Base-by-base conservation (phyloP, 139 green algal species). In the Axilococcus clingmanii region DNA sequence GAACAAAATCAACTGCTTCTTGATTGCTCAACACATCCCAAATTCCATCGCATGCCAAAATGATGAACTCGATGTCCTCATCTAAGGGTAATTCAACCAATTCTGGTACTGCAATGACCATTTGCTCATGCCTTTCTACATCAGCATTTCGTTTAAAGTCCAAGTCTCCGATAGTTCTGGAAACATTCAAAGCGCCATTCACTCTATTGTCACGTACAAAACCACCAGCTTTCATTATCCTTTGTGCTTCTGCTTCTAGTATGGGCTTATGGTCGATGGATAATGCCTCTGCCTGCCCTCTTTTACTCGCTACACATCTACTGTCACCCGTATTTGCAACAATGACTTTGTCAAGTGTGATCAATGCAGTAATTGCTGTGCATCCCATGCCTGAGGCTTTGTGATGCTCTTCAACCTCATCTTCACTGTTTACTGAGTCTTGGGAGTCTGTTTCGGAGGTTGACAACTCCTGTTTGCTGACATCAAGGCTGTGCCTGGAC, bases 141-240 rank as follows among this genome's bases (percentile, higher is more conserved):
- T 66, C 42, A 8, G 46, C 40, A 43, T 91, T 88, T 52, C 55
- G 59, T 78, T 96, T 96, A 68, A 95, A 96, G 55, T 91, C 88
- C 20, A 98, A 72, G 63, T 98, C 90, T 0, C 90, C 90, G 42
- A 98, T 89, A 4, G 90, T 91, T 25, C 90, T 77, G 3, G 77
- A 90, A 55, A 98, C 72, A 61, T 97, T 95, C 2, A 96, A 71
- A 38, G 90, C 90, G 63, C 86, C 88, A 40, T 96, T 96, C 8
- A 96, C 87, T 23, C 88, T 68, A 57, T 57, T 68, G 48, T 76
- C 61, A 4, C 55, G 57, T 17, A 82, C 65, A 54, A 83, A 86
- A 27, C 71, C 79, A 30, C 88, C 88, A 7, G 88, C 88, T 42
- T 64, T 64, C 22, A 82, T 78, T 45, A 95, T 95, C 49, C 88